These are phyloP conservation scores for Parastagonospora nodorum DNA, from an alignment of 2,329 filamentous ascomycete genomes.

Conservation along the genomic window DNA sequence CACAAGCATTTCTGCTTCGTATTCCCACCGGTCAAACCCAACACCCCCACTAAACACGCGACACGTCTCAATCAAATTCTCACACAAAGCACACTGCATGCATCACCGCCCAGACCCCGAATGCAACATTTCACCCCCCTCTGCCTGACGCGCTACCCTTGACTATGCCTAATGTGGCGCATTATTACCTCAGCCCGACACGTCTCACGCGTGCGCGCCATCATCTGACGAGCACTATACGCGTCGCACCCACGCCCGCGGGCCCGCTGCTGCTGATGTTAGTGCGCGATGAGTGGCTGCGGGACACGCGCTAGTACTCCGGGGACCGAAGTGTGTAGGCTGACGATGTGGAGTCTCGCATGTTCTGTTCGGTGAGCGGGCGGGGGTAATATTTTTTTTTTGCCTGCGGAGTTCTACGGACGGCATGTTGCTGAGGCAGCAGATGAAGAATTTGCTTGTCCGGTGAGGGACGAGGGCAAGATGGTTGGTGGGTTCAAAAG, in stretches of 20 bases:
- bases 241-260: slow-evolving; percentile 19
- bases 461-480: not conserved
- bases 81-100: no score
- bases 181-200: slow-evolving; percentile 14
- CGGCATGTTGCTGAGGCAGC: not conserved
- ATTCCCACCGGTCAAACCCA: not conserved
- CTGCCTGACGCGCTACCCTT: not conserved
- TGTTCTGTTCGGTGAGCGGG: not conserved
- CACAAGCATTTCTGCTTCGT: no score
- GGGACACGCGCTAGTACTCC: not conserved
- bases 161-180: slow-evolving; percentile 3
- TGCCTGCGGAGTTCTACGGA: not conserved
- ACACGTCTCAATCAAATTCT: no score
- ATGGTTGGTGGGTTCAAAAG: not conserved
- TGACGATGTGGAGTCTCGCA: not conserved
- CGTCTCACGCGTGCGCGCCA: slow-evolving; percentile 29
- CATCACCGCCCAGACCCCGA: not conserved
- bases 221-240: slow-evolving; percentile 19
- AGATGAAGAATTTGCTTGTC: not conserved
- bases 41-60: not conserved
- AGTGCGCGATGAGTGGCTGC: slow-evolving; percentile 4
- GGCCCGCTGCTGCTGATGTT: slow-evolving; percentile 5
- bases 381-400: not conserved
- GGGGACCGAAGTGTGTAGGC: not conserved
- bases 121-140: not conserved